Evolutionary conservation across 148 eudicot genomes (phyloP).

Genomic region (Chenopodium berlandieri): DNA sequence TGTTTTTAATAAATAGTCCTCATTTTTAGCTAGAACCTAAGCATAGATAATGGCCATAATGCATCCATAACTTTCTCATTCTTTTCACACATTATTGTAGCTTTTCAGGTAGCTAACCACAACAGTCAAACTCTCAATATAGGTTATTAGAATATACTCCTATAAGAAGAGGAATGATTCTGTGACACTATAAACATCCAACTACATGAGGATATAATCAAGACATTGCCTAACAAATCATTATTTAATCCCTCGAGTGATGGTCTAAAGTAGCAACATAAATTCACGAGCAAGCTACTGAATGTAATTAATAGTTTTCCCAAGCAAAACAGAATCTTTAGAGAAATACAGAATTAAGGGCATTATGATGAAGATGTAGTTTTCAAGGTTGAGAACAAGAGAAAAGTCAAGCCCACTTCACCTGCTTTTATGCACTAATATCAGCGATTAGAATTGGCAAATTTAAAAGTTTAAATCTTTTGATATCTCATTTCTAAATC

Average conservation of each 20-base stretch:
- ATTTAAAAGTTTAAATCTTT: neutral
- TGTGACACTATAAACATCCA: neutral
- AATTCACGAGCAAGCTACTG: constrained; percentile 4
- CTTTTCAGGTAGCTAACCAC: neutral
- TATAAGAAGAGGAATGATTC: neutral
- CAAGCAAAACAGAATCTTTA: neutral
- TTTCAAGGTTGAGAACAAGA: neutral
- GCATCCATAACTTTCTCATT: neutral
- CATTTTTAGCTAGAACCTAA: neutral
- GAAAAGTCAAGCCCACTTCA: constrained; percentile 9
- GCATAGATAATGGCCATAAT: neutral
- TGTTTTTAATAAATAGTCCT: neutral
- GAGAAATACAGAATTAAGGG: neutral
- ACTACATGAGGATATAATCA: neutral
- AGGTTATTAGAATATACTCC: neutral
- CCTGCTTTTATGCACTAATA: neutral
- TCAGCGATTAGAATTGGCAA: neutral
- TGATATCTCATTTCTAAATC: neutral
- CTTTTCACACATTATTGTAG: neutral
- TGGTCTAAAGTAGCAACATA: constrained; percentile 1
- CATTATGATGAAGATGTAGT: neutral
- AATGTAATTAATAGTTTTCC: neutral
- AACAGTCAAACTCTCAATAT: neutral
- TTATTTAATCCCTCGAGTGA: neutral
- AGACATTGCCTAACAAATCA: neutral